phyloP scores from a whole-genome alignment of 805 yeast species.

The Nakazawaea holstii region DNA sequence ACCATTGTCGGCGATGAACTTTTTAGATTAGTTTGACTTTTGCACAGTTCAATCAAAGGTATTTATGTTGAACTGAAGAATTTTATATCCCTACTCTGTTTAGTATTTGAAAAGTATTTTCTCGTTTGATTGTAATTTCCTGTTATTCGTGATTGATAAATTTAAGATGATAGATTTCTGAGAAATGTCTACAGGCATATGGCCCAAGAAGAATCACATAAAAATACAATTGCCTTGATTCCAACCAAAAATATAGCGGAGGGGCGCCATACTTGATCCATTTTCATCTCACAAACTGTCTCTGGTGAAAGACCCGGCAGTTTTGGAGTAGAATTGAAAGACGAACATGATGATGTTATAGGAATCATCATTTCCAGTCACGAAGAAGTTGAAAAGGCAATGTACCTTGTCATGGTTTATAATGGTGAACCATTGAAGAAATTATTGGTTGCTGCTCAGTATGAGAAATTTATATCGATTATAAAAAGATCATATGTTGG shows the following conservation, averaged over 20 bases:
- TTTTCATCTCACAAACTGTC: slow-evolving; percentile 12
- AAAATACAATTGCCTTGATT: slow-evolving; percentile 24
- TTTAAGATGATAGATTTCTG: slow-evolving; percentile 1
- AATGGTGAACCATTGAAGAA: slow-evolving; percentile 9
- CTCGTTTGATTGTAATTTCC: no score
- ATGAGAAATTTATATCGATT: slow-evolving; percentile 10
- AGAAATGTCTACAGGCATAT: slow-evolving; percentile 17
- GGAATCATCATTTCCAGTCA: slow-evolving; percentile 41
- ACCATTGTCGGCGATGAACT: no score
- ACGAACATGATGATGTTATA: slow-evolving; percentile 13
- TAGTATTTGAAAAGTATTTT: no score
- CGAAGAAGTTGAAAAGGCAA: slow-evolving; percentile 17
- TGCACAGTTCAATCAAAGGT: no score
- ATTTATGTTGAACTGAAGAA: no score
- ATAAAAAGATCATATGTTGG: slow-evolving; percentile 19
- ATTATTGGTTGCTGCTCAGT: slow-evolving; percentile 12
- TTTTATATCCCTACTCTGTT: no score
- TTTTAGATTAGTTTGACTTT: no score
- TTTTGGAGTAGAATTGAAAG: slow-evolving; percentile 12
- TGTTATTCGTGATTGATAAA: no score
- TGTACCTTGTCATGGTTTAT: slow-evolving; percentile 16
- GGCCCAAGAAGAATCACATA: slow-evolving; percentile 12
- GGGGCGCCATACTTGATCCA: slow-evolving; percentile 38
- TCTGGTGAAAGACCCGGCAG: slow-evolving; percentile 4
- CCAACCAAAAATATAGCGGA: slow-evolving; percentile 31